Conservation (phyloP, 1,284 basidiomycete species). For the Inonotus hispidus region DNA sequence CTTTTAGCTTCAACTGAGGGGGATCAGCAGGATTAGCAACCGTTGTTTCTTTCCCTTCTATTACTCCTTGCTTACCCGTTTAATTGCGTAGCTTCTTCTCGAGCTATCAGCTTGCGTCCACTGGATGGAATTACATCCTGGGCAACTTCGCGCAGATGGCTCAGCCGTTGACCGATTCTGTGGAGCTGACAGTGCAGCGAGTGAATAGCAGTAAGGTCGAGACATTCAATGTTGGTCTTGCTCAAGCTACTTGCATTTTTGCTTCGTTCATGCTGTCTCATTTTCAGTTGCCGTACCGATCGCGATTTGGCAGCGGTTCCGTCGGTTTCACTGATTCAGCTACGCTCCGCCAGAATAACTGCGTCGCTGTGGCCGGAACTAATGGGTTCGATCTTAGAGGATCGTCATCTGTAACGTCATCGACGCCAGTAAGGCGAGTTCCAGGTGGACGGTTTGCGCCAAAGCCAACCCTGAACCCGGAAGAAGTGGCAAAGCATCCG, state of each 20-base stretch:
- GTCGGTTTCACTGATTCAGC: conserved; percentile 44
- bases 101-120: conserved; percentile 32
- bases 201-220: conserved; percentile 37
- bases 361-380: conserved; percentile 42
- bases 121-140: conserved; percentile 52
- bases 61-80: background rate
- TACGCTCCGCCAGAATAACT: conserved; percentile 50
- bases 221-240: conserved; percentile 37
- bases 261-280: background rate
- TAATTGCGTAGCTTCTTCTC: conserved; percentile 33
- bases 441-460: conserved; percentile 41
- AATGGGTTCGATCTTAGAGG: conserved; percentile 46
- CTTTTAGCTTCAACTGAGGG: conserved; percentile 18
- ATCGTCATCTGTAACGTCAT: conserved; percentile 7
- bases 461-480: conserved; percentile 34
- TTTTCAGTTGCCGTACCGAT: conserved; percentile 50
- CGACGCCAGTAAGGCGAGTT: conserved; percentile 14
- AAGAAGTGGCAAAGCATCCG: conserved; percentile 35
- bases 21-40: conserved; percentile 1
- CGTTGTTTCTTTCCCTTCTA: background rate
- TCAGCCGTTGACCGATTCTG: conserved; percentile 48
- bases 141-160: conserved; percentile 58
- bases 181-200: conserved; percentile 43
- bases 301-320: conserved; percentile 40
- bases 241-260: background rate